These are phyloP conservation scores for Ceratocystis lukuohia DNA, from an alignment of 2,329 filamentous ascomycete genomes.

Conservation along the genomic window DNA sequence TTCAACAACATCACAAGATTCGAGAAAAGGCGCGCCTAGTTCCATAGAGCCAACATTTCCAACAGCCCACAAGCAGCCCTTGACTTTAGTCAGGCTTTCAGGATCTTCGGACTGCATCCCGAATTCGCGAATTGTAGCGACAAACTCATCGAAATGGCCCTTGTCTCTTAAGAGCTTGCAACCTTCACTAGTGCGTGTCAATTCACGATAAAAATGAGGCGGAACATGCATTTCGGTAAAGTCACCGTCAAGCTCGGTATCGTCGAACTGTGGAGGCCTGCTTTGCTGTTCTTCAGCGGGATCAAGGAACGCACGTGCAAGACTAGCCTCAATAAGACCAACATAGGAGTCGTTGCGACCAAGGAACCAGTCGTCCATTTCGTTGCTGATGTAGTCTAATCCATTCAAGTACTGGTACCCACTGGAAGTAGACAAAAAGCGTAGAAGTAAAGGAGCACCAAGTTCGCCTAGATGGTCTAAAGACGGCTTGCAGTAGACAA, in stretches of 20 bases:
- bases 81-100: conserved; percentile 83
- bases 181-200: conserved; percentile 83
- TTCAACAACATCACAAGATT: conserved; percentile 75
- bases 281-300: conserved; percentile 45
- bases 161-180: conserved; percentile 83
- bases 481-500: conserved; percentile 88
- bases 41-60: conserved; percentile 98
- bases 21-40: conserved; percentile 83
- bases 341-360: conserved; percentile 97
- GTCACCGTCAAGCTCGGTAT: conserved; percentile 42
- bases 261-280: conserved; percentile 46
- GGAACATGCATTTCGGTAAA: conserved; percentile 59
- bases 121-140: conserved; percentile 73
- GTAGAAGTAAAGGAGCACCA: conserved; percentile 77
- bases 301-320: conserved; percentile 71
- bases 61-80: conserved; percentile 93
- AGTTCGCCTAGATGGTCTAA: conserved; percentile 95
- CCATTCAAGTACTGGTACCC: conserved; percentile 96
- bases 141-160: conserved; percentile 92
- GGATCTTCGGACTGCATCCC: conserved; percentile 72
- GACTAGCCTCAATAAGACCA: conserved; percentile 82
- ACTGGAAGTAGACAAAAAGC: conserved; percentile 89
- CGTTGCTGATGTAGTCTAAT: conserved; percentile 94
- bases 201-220: conserved; percentile 94
- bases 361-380: conserved; percentile 99